Conservation (phyloP, 2,329 filamentous ascomycete species). For the Aspergillus tamarii region DNA sequence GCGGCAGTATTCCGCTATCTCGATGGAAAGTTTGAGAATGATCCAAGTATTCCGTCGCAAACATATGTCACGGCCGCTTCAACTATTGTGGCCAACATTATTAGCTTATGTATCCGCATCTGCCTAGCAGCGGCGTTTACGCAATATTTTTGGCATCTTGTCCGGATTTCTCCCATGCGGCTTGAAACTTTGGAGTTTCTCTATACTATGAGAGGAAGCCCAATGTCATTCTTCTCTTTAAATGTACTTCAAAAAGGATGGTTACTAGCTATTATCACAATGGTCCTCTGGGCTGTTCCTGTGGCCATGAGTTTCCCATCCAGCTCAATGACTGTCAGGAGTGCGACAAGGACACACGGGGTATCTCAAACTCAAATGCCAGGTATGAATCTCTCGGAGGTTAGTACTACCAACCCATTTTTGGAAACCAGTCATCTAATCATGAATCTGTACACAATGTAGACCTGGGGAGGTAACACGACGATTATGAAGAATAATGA, state of each 20-base stretch:
- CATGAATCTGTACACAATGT: accelerated
- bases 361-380: background rate
- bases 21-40: background rate
- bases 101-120: background rate
- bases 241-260: background rate
- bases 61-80: background rate
- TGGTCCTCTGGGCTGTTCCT: background rate
- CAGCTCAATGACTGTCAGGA: background rate
- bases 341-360: background rate
- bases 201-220: background rate
- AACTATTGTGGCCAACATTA: background rate
- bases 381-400: background rate
- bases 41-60: background rate
- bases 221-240: background rate
- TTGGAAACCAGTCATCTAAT: background rate
- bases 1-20: background rate
- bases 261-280: background rate
- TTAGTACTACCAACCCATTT: background rate
- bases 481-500: background rate
- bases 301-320: background rate
- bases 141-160: background rate
- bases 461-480: background rate
- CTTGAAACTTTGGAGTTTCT: background rate
- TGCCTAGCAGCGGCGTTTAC: background rate
- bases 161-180: background rate